Conservation (phyloP, 768 basidiomycete genomes). For the Leccinum disarticulatum region DNA sequence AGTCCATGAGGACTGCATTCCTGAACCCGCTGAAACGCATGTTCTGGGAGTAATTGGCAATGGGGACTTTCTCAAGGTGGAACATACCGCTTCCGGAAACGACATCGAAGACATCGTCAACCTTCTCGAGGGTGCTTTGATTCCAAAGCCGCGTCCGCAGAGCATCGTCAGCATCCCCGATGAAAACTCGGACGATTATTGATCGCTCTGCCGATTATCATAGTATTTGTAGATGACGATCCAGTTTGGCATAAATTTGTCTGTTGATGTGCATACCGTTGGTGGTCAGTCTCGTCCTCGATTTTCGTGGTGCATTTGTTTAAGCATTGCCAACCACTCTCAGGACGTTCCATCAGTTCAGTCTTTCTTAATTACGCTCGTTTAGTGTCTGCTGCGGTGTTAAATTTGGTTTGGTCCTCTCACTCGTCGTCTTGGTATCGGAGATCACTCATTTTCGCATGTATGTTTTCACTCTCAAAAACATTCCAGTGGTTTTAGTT, state of each 20-base stretch:
- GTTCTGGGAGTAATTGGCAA: conserved; percentile 9
- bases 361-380: conserved; percentile 32
- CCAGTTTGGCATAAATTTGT: conserved; percentile 20
- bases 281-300: conserved; percentile 15
- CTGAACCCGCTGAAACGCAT: conserved; percentile 15
- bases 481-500: conserved; percentile 15
- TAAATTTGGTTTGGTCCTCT: conserved; percentile 21
- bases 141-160: conserved; percentile 41
- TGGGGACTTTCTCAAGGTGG: conserved; percentile 9
- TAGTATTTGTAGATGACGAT: conserved; percentile 25
- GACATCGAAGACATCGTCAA: conserved; percentile 68
- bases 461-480: conserved; percentile 6
- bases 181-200: conserved; percentile 54
- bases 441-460: conserved; percentile 9
- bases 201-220: conserved; percentile 17
- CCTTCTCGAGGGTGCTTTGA: conserved; percentile 49
- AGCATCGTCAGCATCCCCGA: conserved; percentile 53
- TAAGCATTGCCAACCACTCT: not conserved
- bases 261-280: conserved; percentile 25
- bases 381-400: conserved; percentile 31
- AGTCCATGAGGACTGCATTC: conserved; percentile 1
- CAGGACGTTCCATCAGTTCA: conserved; percentile 17
- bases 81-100: conserved; percentile 21
- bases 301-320: not conserved
- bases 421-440: conserved; percentile 6